Conservation (phyloP, 23 red algal species). For the Gracilaria gracilis region DNA sequence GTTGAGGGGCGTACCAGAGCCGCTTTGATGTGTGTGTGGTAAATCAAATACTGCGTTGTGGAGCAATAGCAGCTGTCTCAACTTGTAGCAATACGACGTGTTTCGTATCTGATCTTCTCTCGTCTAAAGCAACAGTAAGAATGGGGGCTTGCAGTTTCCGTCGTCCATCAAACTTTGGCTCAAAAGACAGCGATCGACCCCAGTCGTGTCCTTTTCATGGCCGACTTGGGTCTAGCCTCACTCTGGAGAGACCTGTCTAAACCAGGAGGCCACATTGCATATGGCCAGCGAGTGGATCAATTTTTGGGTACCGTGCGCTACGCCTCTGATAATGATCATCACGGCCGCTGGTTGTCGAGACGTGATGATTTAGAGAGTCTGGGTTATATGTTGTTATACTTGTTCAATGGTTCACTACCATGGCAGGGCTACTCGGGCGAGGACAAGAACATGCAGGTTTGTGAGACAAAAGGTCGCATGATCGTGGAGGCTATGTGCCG, state of each 20-base stretch:
- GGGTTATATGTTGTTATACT: conserved; percentile 96
- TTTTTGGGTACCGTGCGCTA: conserved; percentile 97
- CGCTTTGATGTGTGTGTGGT: too few relatives aligned
- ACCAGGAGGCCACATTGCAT: conserved; percentile 87
- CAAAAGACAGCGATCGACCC: too few relatives aligned
- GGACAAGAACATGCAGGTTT: conserved; percentile 99
- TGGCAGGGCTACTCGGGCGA: conserved; percentile 98
- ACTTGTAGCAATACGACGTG: too few relatives aligned
- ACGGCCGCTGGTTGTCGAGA: conserved; percentile 86
- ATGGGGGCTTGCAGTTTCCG: too few relatives aligned
- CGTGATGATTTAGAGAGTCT: conserved; percentile 96
- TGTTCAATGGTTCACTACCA: conserved; percentile 90
- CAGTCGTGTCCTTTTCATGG: conserved; percentile 81
- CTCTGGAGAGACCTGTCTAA: conserved; percentile 80
- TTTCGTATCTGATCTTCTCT: too few relatives aligned
- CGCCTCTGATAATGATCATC: conserved; percentile 96
- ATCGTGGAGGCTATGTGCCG: conserved; percentile 90
- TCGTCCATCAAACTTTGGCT: too few relatives aligned
- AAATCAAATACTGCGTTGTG: too few relatives aligned
- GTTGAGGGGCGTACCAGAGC: too few relatives aligned
- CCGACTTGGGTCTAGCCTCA: conserved; percentile 93
- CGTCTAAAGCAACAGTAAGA: too few relatives aligned
- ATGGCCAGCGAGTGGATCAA: conserved; percentile 97
- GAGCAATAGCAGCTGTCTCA: too few relatives aligned
- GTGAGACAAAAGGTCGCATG: conserved; percentile 95